Base-by-base conservation (phyloP, 805 yeast species). In the Myxozyma neotropica region DNA sequence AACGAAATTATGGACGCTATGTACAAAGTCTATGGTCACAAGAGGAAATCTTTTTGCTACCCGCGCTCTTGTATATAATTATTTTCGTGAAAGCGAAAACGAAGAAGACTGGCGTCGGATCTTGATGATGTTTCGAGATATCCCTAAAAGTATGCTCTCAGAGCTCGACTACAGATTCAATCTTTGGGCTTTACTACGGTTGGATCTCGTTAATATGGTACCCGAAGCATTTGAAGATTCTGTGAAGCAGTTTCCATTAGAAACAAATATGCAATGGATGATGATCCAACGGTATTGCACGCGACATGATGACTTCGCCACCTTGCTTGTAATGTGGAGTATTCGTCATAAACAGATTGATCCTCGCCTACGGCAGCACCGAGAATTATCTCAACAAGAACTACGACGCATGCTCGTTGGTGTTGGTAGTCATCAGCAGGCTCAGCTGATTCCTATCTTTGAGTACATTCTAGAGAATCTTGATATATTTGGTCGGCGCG, bases 31-130 rank as follows among this genome's bases (percentile, higher is more conserved):
- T 10, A 26, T 50, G 27, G 33, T 24, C n/a, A 40, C 58, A 4
- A 33, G 56, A 8, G 49, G 47, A 12, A 49, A 52, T 23, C n/a
- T 51, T n/a, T 17, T 54, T 19, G 26, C 27, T 8, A 36, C 38
- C 15, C 59, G 67, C 24, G 44, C 24, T 21, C 39, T 42, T 29
- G 46, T 64, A 5, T 64, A 61, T 51, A 40, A 62, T 26, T 60
- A 40, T 26, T 60, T 62, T 26, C 55, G 59, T 12, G 58, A 48
- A 13, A 45, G 59, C 19, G n/a, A 33, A 19, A 35, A 24, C 19
- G n/a, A 24, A n/a, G 53, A 36, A 26, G 59, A 63, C 17, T 62
- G 64, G 66, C 58, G 58, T 19, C 63, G 53, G 17, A 55, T 64
- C 7, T 38, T 62, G 17, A 43, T 36, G n/a, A 51, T 64, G 43